A percentile compares a stretch with the other conserved stretches of the same genome.
Evolutionary conservation across 2,329 filamentous ascomycete genomes (phyloP).

Genomic region (Aspergillus sp.): DNA sequence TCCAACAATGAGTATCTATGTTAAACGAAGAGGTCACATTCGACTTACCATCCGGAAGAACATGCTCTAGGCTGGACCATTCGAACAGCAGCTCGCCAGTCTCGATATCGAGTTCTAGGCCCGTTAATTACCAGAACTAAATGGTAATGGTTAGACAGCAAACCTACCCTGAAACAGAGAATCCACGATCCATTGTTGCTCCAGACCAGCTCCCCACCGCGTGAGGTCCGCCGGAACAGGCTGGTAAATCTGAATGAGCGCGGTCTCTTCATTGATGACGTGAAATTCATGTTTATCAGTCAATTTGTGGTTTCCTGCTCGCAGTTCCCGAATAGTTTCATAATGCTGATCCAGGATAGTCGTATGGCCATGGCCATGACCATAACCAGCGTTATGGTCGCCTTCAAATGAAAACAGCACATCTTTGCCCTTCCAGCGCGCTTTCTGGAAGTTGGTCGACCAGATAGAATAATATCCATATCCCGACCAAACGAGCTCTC

Average conservation of each 20-base stretch:
- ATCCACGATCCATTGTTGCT: constrained; percentile 59
- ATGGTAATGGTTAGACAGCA: constrained; percentile 18
- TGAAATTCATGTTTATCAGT: constrained; percentile 58
- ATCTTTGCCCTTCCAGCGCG: constrained; percentile 51
- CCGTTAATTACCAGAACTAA: neutral
- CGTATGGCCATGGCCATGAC: constrained; percentile 56
- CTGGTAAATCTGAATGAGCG: constrained; percentile 55
- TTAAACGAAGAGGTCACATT: too few species aligned
- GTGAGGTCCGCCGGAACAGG: constrained; percentile 49
- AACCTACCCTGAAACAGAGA: constrained; percentile 53
- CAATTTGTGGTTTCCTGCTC: constrained; percentile 49
- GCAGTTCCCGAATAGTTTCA: constrained; percentile 54
- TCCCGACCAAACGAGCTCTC: constrained; percentile 59
- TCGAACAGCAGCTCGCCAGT: constrained; percentile 59
- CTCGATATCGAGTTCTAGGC: constrained; percentile 46
- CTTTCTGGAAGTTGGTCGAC: constrained; percentile 53
- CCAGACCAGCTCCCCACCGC: constrained; percentile 46
- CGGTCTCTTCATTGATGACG: constrained; percentile 54
- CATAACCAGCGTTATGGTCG: constrained; percentile 52
- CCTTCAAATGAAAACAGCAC: constrained; percentile 57
- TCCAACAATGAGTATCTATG: too few species aligned
- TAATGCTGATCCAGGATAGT: constrained; percentile 57
- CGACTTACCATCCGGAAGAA: constrained; percentile 49
- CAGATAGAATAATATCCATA: constrained; percentile 55
- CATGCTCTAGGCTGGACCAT: constrained; percentile 58